These are phyloP conservation scores for Nakazawaea pomicola DNA, from an alignment of 805 yeast species.

Conservation along the genomic window DNA sequence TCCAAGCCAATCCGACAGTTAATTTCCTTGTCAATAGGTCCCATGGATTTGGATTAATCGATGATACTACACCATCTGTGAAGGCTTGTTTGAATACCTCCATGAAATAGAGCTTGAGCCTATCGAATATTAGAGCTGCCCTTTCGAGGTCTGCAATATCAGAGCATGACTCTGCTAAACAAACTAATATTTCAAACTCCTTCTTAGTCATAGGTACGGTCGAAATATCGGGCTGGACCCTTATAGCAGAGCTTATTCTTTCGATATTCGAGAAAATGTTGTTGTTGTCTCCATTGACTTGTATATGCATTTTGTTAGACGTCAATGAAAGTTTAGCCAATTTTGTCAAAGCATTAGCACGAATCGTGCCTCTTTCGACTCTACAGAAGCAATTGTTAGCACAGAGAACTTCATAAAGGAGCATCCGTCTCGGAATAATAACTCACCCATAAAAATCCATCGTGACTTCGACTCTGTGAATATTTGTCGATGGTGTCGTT, in stretches of 20 bases:
- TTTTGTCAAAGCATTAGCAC: slow-evolving; percentile 32
- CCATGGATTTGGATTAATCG: slow-evolving; percentile 32
- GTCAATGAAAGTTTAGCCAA: slow-evolving; percentile 32
- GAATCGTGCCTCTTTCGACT: slow-evolving; percentile 32
- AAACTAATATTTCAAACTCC: slow-evolving; percentile 48
- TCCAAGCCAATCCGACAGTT: slow-evolving; percentile 25
- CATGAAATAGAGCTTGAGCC: slow-evolving; percentile 41
- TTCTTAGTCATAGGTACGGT: slow-evolving; percentile 41
- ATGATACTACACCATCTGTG: slow-evolving; percentile 29
- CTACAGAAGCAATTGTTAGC: slow-evolving; percentile 1
- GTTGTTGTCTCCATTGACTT: slow-evolving; percentile 1
- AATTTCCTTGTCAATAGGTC: slow-evolving; percentile 31
- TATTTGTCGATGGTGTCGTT: too few species aligned
- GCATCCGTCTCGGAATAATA: too few species aligned
- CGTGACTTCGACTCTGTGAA: too few species aligned
- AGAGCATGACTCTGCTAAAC: slow-evolving; percentile 40
- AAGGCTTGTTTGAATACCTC: slow-evolving; percentile 49
- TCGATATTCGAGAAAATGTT: slow-evolving; percentile 17
- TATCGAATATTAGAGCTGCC: slow-evolving; percentile 35
- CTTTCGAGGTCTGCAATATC: slow-evolving; percentile 28
- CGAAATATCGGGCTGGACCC: slow-evolving; percentile 16
- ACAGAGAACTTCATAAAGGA: background rate
- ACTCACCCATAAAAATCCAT: slow-evolving; percentile 14
- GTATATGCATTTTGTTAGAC: slow-evolving; percentile 15
- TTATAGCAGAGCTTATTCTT: slow-evolving; percentile 17